Evolutionary conservation across 345 rosid genomes (phyloP).

Genomic region (Carallia brachiata): DNA sequence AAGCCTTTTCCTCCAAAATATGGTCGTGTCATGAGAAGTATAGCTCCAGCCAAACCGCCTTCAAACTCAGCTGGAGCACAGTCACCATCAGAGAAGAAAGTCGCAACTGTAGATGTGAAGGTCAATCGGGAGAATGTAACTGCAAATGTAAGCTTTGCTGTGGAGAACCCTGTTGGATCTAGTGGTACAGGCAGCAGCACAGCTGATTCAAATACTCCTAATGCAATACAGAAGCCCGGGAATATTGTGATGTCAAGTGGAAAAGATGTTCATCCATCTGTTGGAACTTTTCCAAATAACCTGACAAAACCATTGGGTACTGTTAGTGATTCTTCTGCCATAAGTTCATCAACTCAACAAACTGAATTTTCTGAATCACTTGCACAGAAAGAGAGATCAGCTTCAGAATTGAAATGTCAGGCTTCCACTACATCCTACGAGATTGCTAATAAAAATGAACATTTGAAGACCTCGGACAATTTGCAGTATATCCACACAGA

Average conservation of each 20-base stretch:
- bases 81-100: conserved; percentile 55
- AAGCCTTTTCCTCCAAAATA: conserved; percentile 87
- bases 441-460: conserved; percentile 18
- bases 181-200: conserved; percentile 23
- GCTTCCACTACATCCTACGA: conserved; percentile 20
- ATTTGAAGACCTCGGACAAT: conserved; percentile 20
- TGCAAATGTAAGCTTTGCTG: conserved; percentile 37
- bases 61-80: conserved; percentile 44
- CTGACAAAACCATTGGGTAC: conserved; percentile 15
- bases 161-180: conserved; percentile 33
- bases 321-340: conserved; percentile 25
- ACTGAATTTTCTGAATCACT: conserved; percentile 31
- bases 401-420: conserved; percentile 24
- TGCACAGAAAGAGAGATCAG: conserved; percentile 15
- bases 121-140: conserved; percentile 45
- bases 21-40: conserved; percentile 77
- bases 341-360: conserved; percentile 22
- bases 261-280: conserved; percentile 25
- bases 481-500: conserved; percentile 20
- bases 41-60: conserved; percentile 49
- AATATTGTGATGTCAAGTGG: conserved; percentile 17
- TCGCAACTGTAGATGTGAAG: conserved; percentile 36
- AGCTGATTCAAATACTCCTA: conserved; percentile 30
- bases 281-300: conserved; percentile 27
- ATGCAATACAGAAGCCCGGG: conserved; percentile 26